Conservation (phyloP, 2,329 filamentous ascomycete genomes). For the Pseudogymnoascus sp. region DNA sequence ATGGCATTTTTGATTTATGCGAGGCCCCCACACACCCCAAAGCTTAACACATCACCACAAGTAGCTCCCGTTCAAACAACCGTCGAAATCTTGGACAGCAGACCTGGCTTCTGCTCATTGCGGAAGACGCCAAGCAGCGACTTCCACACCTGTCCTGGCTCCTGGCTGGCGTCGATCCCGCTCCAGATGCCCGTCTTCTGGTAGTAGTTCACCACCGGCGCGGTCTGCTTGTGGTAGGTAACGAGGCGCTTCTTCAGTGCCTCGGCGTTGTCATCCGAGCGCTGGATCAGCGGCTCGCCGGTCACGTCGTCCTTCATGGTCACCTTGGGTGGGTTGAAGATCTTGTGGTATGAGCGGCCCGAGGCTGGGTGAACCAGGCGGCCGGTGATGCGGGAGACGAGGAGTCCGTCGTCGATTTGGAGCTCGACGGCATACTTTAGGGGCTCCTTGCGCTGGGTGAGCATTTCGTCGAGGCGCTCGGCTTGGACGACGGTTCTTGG, state of each 20-base stretch:
- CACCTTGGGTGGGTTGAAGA: constrained; percentile 96
- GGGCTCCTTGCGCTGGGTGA: constrained; percentile 64
- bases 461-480: constrained; percentile 89
- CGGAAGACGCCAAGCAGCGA: constrained; percentile 79
- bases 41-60: constrained; percentile 15
- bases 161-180: constrained; percentile 88
- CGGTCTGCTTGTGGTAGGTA: constrained; percentile 91
- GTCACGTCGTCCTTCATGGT: constrained; percentile 94
- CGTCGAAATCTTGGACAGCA: constrained; percentile 29
- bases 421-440: constrained; percentile 95
- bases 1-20: constrained; percentile 22
- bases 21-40: constrained; percentile 16
- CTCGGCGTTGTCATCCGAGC: constrained; percentile 93
- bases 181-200: constrained; percentile 96
- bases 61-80: constrained; percentile 15
- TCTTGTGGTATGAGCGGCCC: constrained; percentile 93
- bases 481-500: constrained; percentile 93
- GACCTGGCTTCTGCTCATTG: constrained; percentile 41
- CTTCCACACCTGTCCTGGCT: constrained; percentile 94
- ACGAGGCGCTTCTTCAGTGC: constrained; percentile 88
- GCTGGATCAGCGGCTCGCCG: constrained; percentile 91
- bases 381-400: constrained; percentile 93
- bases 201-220: constrained; percentile 92
- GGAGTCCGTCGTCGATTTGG: constrained; percentile 87
- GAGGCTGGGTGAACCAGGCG: constrained; percentile 93